Base-by-base conservation (phyloP, 345 rosid genomes). In the Lumnitzera racemosa region DNA sequence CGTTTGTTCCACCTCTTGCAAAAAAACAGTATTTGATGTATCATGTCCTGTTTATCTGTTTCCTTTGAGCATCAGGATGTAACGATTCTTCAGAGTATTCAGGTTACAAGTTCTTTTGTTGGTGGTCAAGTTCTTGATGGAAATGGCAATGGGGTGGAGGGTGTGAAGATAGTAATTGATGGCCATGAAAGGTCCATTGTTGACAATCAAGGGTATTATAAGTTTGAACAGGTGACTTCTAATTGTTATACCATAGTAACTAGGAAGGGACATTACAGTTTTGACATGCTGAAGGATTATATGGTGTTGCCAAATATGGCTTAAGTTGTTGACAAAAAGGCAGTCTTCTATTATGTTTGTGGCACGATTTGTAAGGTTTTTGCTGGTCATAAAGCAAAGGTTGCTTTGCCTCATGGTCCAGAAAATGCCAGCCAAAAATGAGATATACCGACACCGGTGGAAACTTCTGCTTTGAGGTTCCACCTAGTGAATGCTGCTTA, bases 241-340 rank as follows among this genome's bases (percentile, higher is more conserved):
- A 91, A 86, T 67, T 86, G 24, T 43, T 91, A 91, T 68, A 81
- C 76, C 15, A 78, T 91, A 67, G 95, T 86, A 63, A 96, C 98
- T 49, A 62, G 71, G 68, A 89, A 89, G 83, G 81, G 79, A 81
- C 96, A 89, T 72, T 91, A 83, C 82, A 84, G 78, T 69, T 91
- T 91, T 73, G 69, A 74, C 68, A 80, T 69, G 61, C 74, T 88
- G 78, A 75, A 83, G 79, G 85, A 83, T 57, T 91, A 83, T 68
- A 74, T 80, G 98, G 96, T 91, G 74, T 78, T 88, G 80, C 98
- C 96, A 54, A 91, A 86, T 74, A 91, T 89, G 96, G 96, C 96
- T 61, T 86, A 90, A 51, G 61, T 91, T 72, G 76, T 83, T 46
- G 96, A 86, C 62, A 91, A 88, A 53, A 76, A 62, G 78, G 95